Evolutionary conservation across 345 rosid species (phyloP).

Genomic region (Gossypium herbaceum): DNA sequence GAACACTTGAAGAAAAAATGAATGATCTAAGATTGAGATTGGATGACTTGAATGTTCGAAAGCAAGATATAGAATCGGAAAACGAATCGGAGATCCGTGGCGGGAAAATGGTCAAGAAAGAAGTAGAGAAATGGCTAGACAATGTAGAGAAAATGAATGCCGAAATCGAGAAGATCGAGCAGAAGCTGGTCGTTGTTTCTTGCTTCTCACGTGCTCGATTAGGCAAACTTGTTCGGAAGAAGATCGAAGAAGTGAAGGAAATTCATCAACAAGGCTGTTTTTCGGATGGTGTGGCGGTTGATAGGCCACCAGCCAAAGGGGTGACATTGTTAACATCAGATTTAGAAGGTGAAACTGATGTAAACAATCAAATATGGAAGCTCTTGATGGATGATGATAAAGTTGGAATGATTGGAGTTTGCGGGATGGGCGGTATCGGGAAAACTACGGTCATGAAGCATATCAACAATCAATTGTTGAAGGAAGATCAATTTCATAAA

Average conservation of each 20-base stretch:
- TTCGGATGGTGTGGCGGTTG: not conserved
- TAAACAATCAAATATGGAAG: not conserved
- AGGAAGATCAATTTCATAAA: not conserved
- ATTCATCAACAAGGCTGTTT: not conserved
- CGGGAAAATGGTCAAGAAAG: not conserved
- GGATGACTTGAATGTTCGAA: not conserved
- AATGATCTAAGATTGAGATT: not conserved
- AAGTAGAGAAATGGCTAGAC: not conserved
- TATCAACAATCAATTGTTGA: conserved; percentile 9
- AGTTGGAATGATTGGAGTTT: conserved; percentile 6
- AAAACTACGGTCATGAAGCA: conserved; percentile 6
- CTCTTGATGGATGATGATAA: not conserved
- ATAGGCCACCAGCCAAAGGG: not conserved
- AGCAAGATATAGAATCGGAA: not conserved
- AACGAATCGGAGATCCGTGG: not conserved
- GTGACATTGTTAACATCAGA: not conserved
- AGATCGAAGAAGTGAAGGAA: not conserved
- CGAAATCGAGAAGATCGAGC: not conserved
- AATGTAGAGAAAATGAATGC: not conserved
- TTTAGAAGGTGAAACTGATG: not conserved
- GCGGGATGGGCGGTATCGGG: not conserved
- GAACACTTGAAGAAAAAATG: not conserved
- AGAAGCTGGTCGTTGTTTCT: not conserved
- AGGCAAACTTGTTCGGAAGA: not conserved
- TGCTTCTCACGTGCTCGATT: not conserved